Conservation (phyloP, 306 rosid genomes). For the Glycine latifolia region DNA sequence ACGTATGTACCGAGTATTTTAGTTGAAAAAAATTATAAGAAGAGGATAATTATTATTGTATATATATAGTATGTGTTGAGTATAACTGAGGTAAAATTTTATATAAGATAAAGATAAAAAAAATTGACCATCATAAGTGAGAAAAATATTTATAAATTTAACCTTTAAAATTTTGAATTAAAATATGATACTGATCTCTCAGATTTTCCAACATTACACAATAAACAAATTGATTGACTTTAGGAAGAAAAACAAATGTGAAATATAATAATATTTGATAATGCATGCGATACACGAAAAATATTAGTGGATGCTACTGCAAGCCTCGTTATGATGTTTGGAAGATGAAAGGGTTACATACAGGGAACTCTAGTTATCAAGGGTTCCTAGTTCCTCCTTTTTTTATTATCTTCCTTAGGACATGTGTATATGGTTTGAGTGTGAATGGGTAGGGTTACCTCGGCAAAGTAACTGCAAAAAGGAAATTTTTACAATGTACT, state of each 20-base stretch:
- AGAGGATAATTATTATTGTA: not conserved
- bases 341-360: not conserved
- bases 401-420: not conserved
- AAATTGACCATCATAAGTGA: no score
- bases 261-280: conserved; percentile 8
- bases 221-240: not conserved
- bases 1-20: not conserved
- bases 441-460: not conserved
- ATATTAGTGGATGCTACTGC: not conserved
- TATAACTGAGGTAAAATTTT: no score
- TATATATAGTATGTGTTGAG: no score
- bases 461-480: not conserved
- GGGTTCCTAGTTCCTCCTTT: not conserved
- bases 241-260: not conserved
- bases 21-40: conserved; percentile 4
- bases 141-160: no score
- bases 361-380: not conserved
- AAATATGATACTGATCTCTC: no score
- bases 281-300: conserved; percentile 20
- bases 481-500: conserved; percentile 24
- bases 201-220: no score
- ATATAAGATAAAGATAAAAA: no score
- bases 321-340: no score
- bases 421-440: not conserved
- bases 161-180: no score